Evolutionary conservation across 371 early-diverging fungal species (phyloP), one percentile per base, ranked within the genome.

Genomic region (Umbelopsis sp.): DNA sequence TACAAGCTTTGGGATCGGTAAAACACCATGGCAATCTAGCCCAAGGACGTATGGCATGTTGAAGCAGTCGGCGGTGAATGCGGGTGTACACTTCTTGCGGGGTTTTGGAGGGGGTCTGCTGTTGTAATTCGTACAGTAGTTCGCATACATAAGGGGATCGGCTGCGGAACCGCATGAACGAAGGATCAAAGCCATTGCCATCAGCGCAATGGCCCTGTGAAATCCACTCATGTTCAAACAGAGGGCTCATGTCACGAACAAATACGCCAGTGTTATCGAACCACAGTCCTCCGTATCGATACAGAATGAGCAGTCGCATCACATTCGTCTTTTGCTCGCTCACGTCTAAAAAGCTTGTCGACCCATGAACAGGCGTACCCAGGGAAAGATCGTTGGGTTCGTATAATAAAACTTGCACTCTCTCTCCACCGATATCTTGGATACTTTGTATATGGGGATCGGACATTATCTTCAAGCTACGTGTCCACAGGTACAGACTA

Each of bases 11-110:
- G 0, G 84, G 80, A 50, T 82, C 81, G 6, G 76, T 77, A 63
- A 75, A 80, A 64, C 84, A 84, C 84, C 84, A 84, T 16, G 84
- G 84, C n/a, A 84, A 24, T 2, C 78, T 51, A 3, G 76, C 67
- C 78, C 82, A 84, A 6, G 81, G 76, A 63, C 71, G 57, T n/a
- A 72, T 62, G 8, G 70, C 69, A 62, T 78, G 68, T 20, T 72
- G 69, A 14, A 85, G 44, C 10, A 81, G 57, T 20, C 76, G 69
- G 20, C 73, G 63, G 63, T 76, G 81, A 7, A 77, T 69, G 1
- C 69, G 73, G 24, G 69, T 68, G 65, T 80, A 84, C 8, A 80
- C 25, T 18, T 41, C 35, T 35, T 35, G 57, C 16, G 66, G 11
- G 2, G 63, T 70, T 64, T 32, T 57, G 63, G 57, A 12, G 25